These are phyloP conservation scores for Simplicillium aogashimaense DNA, from an alignment of 2,329 filamentous ascomycete genomes.

Conservation along the genomic window DNA sequence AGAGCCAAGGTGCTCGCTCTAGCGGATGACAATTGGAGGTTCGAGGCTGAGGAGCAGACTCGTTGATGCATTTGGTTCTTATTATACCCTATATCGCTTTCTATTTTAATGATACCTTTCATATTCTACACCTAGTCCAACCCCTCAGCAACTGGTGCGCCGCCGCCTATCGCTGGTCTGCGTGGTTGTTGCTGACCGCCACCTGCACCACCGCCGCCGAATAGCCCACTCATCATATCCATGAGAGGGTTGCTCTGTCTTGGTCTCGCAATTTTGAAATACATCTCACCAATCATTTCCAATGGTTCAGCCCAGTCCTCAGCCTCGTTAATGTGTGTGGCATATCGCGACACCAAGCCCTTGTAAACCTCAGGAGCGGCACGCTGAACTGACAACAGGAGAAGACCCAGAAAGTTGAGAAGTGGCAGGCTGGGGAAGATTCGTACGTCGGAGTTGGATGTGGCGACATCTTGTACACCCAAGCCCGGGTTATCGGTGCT, in stretches of 20 bases:
- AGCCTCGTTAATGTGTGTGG: slow-evolving; percentile 64
- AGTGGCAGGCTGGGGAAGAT: slow-evolving; percentile 89
- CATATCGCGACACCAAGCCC: slow-evolving; percentile 75
- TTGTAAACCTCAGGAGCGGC: slow-evolving; percentile 70
- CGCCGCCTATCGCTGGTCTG: slow-evolving; percentile 29
- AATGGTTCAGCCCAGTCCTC: slow-evolving; percentile 73
- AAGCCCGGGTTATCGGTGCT: slow-evolving; percentile 38
- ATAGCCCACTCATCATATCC: slow-evolving; percentile 96
- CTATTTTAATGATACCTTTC: slow-evolving; percentile 1
- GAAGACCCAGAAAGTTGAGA: slow-evolving; percentile 82
- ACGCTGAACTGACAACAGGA: slow-evolving; percentile 76
- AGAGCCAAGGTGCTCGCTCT: slow-evolving; percentile 63
- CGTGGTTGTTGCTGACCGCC: slow-evolving; percentile 22
- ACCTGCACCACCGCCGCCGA: slow-evolving; percentile 60
- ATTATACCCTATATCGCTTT: slow-evolving; percentile 4
- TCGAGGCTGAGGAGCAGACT: slow-evolving; percentile 55
- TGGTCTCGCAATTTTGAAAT: slow-evolving; percentile 85
- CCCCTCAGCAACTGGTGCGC: slow-evolving; percentile 40
- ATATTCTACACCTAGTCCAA: slow-evolving; percentile 35
- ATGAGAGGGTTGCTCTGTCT: slow-evolving; percentile 85
- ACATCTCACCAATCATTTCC: slow-evolving; percentile 87
- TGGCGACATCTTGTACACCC: slow-evolving; percentile 73
- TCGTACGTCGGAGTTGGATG: slow-evolving; percentile 60
- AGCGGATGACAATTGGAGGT: slow-evolving; percentile 87
- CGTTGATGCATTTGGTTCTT: slow-evolving; percentile 15